Conservation (phyloP, 176 grass and related monocot genomes). For the Juncus effusus region DNA sequence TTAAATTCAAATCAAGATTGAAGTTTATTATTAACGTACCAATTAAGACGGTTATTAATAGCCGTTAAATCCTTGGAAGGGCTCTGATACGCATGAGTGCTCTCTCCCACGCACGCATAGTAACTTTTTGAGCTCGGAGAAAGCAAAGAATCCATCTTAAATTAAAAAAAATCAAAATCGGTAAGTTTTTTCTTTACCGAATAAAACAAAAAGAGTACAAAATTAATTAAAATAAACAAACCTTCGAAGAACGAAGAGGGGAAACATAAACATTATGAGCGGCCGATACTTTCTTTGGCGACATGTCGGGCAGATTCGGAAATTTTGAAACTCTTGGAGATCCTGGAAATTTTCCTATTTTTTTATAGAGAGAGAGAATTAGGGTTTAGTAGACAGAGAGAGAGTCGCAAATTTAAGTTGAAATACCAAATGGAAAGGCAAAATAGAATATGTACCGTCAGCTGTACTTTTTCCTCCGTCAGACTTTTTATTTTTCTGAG, state of each 20-base stretch:
- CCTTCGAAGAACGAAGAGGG: conserved; percentile 80
- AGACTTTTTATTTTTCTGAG: conserved; percentile 45
- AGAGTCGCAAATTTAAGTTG: not conserved
- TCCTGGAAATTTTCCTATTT: conserved; percentile 66
- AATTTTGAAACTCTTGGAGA: conserved; percentile 83
- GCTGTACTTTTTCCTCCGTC: conserved; percentile 50
- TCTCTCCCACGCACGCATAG: conserved; percentile 92
- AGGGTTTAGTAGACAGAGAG: not conserved
- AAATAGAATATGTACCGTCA: conserved; percentile 44
- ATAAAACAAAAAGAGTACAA: not conserved
- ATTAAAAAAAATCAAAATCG: not conserved
- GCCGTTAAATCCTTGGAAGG: conserved; percentile 91
- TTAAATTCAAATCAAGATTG: not conserved
- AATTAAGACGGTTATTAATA: conserved; percentile 84
- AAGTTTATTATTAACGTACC: conserved; percentile 30
- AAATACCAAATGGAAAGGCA: not conserved
- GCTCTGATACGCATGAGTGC: conserved; percentile 94
- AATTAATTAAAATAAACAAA: conserved; percentile 15
- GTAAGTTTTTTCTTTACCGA: too few relatives aligned
- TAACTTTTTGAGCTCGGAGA: conserved; percentile 99
- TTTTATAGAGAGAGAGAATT: not conserved
- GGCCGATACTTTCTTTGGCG: conserved; percentile 97
- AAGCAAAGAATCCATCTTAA: conserved; percentile 88
- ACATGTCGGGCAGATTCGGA: conserved; percentile 98
- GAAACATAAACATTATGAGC: conserved; percentile 93